phyloP scores from a whole-genome alignment of 257 asterid species.

The Paulownia fortunei region DNA sequence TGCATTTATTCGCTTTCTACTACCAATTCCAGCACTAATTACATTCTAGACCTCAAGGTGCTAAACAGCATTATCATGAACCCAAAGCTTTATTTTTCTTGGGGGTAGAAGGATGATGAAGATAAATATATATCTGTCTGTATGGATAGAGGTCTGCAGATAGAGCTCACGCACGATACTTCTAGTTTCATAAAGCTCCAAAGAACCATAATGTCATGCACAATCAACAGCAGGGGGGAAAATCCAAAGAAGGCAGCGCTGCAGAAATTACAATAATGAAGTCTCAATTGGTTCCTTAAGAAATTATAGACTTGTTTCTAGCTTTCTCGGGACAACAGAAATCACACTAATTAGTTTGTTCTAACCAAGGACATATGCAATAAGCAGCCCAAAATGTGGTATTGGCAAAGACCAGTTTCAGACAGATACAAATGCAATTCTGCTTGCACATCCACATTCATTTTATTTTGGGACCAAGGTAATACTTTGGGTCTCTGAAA shows the following conservation, averaged over 20 bases:
- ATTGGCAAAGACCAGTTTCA: background rate
- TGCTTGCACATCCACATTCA: conserved; percentile 27
- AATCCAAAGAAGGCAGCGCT: background rate
- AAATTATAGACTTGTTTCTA: conserved; percentile 3
- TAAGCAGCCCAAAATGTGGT: conserved; percentile 2
- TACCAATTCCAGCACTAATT: no score
- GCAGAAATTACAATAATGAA: background rate
- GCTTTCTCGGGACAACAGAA: background rate
- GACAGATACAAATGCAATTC: background rate
- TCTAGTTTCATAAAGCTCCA: background rate
- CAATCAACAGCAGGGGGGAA: background rate
- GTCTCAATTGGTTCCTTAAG: background rate
- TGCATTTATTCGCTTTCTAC: no score
- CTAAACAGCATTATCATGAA: no score
- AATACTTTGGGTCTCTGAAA: conserved; percentile 81
- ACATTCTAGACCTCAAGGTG: no score
- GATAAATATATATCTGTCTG: no score
- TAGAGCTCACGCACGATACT: background rate
- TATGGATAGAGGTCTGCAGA: no score
- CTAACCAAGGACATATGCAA: background rate
- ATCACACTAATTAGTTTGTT: background rate
- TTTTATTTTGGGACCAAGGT: conserved; percentile 76
- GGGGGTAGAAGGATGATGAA: no score
- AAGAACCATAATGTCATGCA: conserved; percentile 11
- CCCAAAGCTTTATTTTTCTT: no score